These are phyloP conservation scores for Silene latifolia DNA, from an alignment of 148 eudicot genomes.

Conservation along the genomic window DNA sequence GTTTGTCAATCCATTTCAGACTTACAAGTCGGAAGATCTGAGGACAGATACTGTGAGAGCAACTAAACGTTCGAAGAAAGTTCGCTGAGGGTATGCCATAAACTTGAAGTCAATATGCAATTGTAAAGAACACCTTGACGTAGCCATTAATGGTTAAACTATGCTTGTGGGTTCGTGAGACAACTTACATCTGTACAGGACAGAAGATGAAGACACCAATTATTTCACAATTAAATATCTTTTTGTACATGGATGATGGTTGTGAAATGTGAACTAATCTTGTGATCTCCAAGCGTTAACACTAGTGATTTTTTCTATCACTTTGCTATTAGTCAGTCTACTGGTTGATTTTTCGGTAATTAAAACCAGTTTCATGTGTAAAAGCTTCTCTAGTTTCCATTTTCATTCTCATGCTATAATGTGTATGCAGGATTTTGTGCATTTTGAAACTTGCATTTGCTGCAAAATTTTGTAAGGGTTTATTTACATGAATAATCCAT, in stretches of 20 bases:
- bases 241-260: neutral
- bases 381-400: neutral
- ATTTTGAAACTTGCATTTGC: no score
- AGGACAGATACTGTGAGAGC: conserved; percentile 56
- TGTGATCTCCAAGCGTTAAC: neutral
- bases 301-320: neutral
- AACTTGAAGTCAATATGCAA: neutral
- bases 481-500: no score
- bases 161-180: neutral
- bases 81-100: conserved; percentile 31
- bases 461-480: no score
- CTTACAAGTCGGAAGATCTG: conserved; percentile 34
- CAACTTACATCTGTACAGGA: neutral
- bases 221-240: neutral
- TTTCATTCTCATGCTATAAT: no score
- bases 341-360: neutral
- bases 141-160: neutral
- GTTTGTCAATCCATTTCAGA: conserved; percentile 25
- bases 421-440: no score
- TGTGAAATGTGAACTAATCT: neutral
- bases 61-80: conserved; percentile 52
- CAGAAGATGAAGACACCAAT: neutral
- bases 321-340: neutral
- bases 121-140: neutral
- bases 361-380: neutral